Evolutionary conservation across 495 filamentous ascomycete genomes (phyloP).

Genomic region (Annulohypoxylon nitens): DNA sequence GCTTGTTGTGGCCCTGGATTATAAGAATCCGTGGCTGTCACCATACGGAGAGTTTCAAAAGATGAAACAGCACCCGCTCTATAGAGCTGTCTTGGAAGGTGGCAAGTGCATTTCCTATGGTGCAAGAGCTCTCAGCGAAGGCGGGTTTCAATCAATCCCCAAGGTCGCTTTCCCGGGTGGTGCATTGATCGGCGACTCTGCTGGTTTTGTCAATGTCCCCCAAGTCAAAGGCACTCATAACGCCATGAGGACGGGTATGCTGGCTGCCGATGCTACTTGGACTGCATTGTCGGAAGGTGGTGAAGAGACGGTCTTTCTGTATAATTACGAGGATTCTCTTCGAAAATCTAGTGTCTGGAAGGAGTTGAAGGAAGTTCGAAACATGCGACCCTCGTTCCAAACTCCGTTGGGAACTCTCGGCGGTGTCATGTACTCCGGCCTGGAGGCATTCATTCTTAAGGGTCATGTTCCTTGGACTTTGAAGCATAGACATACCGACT

Average conservation of each 20-base stretch:
- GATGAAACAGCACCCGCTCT: conserved; percentile 96
- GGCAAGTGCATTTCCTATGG: conserved; percentile 99
- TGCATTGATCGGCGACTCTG: conserved; percentile 94
- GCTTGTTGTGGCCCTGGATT: conserved; percentile 94
- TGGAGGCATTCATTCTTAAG: conserved; percentile 90
- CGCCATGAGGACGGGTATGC: conserved; percentile 96
- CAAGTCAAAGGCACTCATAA: conserved; percentile 99
- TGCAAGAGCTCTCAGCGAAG: conserved; percentile 92
- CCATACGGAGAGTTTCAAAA: conserved; percentile 98
- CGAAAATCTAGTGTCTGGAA: conserved; percentile 90
- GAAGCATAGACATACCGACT: conserved; percentile 80
- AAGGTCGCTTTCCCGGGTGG: conserved; percentile 97
- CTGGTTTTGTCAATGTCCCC: conserved; percentile 96
- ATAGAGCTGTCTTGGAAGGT: conserved; percentile 83
- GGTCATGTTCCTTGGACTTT: conserved; percentile 93
- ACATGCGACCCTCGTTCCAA: conserved; percentile 97
- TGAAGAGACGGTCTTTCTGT: conserved; percentile 85
- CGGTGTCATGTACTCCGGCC: conserved; percentile 90
- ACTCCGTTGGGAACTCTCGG: conserved; percentile 85
- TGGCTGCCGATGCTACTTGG: conserved; percentile 92
- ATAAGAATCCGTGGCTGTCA: conserved; percentile 95
- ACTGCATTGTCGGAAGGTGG: conserved; percentile 72
- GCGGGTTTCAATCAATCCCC: conserved; percentile 97
- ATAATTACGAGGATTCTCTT: conserved; percentile 93
- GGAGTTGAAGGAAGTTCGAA: conserved; percentile 94